Conservation (phyloP, 208 protist species). For the Acanthamoeba lenticulata region DNA sequence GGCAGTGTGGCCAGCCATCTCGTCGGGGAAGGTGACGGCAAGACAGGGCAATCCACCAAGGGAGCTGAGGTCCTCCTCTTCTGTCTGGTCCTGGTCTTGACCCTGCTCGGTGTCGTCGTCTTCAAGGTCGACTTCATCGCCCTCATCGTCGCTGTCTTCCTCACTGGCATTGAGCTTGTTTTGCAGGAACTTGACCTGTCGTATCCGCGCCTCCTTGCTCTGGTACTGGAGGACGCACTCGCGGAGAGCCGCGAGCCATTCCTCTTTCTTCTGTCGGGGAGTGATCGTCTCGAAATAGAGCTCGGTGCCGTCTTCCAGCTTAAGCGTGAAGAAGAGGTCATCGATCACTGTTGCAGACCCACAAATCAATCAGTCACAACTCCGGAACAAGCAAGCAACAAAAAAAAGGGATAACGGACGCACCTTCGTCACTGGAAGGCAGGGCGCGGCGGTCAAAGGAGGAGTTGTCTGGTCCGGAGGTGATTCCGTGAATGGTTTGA, state of each 20-base stretch:
- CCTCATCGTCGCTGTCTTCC: constrained; percentile 14
- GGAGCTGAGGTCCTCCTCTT: not conserved
- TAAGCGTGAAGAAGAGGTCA: not conserved
- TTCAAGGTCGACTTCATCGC: not conserved
- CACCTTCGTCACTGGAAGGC: not conserved
- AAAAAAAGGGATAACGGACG: not conserved
- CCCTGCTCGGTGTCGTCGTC: not conserved
- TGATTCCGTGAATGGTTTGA: not conserved
- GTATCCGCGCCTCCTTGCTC: not conserved
- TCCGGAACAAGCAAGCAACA: not conserved
- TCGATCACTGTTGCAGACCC: not conserved
- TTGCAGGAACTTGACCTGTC: not conserved
- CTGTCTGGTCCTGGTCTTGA: not conserved
- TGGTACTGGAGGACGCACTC: not conserved
- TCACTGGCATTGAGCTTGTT: constrained; percentile 21
- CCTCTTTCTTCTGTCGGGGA: not conserved
- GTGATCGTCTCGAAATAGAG: constrained; percentile 20
- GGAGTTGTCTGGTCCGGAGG: not conserved
- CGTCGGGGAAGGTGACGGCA: constrained; percentile 4
- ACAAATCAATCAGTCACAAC: too few relatives aligned
- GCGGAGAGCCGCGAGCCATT: not conserved
- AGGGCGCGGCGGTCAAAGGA: not conserved
- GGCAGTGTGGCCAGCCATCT: not conserved
- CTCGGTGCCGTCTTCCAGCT: not conserved
- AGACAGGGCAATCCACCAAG: not conserved